Conservation (phyloP, 192 early-diverging fungal species). For the Entomortierella lignicola region DNA sequence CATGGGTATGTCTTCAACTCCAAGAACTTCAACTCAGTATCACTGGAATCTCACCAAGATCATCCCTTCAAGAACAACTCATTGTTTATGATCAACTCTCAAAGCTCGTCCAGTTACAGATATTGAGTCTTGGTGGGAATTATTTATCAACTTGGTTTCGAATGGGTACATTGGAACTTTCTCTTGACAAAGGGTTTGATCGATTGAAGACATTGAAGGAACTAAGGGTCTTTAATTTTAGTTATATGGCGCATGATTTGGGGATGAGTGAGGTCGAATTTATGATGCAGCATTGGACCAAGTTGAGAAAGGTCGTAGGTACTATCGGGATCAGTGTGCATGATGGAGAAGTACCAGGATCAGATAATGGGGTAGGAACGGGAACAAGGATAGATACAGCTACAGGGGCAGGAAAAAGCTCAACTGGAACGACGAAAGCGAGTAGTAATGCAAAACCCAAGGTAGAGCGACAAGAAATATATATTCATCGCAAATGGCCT, state of each 20-base stretch:
- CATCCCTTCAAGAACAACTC: conserved; percentile 1
- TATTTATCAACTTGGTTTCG: conserved; percentile 24
- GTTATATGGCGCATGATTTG: conserved; percentile 23
- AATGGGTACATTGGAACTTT: conserved; percentile 10
- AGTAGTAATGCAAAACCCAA: neutral
- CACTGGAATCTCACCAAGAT: neutral
- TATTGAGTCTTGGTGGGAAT: conserved; percentile 19
- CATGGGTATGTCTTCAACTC: conserved; percentile 17
- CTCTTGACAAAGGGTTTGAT: conserved; percentile 9
- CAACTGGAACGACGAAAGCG: neutral
- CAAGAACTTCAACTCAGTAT: conserved; percentile 26
- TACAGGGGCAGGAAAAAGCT: neutral
- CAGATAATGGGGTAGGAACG: neutral
- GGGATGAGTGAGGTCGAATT: conserved; percentile 27
- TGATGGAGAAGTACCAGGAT: neutral
- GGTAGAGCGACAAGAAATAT: conserved; percentile 20
- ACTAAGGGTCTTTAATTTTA: conserved; percentile 24
- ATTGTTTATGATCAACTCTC: conserved; percentile 19
- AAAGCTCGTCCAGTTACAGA: conserved; percentile 4
- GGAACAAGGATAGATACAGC: no score
- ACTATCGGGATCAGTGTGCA: conserved; percentile 3
- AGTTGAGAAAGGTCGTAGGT: conserved; percentile 17
- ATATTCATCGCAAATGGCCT: conserved; percentile 29
- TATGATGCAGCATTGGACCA: conserved; percentile 33
- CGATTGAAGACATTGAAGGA: conserved; percentile 5